These are phyloP conservation scores for Penicillium oxalicum DNA, from an alignment of 2,329 filamentous ascomycete species.

Conservation along the genomic window DNA sequence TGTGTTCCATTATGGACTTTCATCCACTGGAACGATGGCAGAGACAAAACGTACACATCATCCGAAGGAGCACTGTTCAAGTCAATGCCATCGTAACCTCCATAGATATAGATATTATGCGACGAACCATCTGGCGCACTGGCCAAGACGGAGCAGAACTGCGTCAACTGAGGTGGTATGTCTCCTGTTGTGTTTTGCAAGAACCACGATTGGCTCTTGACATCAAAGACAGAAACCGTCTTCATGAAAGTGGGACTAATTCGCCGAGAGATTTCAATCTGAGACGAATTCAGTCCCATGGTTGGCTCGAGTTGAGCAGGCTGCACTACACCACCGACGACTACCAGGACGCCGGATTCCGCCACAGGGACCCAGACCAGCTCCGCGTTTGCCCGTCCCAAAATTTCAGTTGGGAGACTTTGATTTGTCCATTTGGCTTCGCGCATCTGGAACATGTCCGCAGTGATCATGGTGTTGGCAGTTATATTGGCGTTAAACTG, in stretches of 20 bases:
- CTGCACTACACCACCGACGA: slow-evolving; percentile 34
- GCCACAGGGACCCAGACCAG: slow-evolving; percentile 55
- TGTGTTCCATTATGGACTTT: slow-evolving; percentile 14
- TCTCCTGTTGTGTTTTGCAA: slow-evolving; percentile 38
- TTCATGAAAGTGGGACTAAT: slow-evolving; percentile 34
- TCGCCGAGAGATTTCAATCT: slow-evolving; percentile 1
- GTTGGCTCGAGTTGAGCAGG: slow-evolving; percentile 17
- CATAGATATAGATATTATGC: slow-evolving; percentile 48
- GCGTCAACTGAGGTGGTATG: slow-evolving; percentile 28
- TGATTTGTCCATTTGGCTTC: slow-evolving; percentile 53
- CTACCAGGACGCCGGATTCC: slow-evolving; percentile 32
- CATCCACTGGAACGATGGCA: slow-evolving; percentile 18
- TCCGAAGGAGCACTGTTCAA: slow-evolving; percentile 31
- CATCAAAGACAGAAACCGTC: slow-evolving; percentile 34
- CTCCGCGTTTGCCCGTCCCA: slow-evolving; percentile 57
- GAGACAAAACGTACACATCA: slow-evolving; percentile 29
- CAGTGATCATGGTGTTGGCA: slow-evolving; percentile 54
- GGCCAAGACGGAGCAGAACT: slow-evolving; percentile 40
- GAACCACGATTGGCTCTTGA: slow-evolving; percentile 33
- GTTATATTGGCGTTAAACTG: slow-evolving; percentile 32
- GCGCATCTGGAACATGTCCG: slow-evolving; percentile 53
- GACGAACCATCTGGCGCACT: slow-evolving; percentile 35
- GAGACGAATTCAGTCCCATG: slow-evolving; percentile 3
- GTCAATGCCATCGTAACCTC: slow-evolving; percentile 38
- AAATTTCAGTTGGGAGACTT: slow-evolving; percentile 47